Evolutionary conservation across 805 yeast species (phyloP).

Genomic region (Wickerhamiella alocasiicola): DNA sequence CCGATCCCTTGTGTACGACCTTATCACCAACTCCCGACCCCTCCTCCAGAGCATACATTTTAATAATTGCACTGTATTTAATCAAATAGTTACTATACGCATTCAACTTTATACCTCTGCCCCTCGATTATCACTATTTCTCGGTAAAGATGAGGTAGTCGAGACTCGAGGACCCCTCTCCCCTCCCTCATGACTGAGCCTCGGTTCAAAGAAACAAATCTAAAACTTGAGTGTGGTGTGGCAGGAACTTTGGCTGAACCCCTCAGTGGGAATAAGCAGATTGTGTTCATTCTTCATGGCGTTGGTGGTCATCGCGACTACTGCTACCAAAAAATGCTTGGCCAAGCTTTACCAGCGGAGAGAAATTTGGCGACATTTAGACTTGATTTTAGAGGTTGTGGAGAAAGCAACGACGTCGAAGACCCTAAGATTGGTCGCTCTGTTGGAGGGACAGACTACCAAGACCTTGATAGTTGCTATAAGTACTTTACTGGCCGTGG

Average conservation of each 20-base stretch:
- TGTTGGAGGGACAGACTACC: slow-evolving; percentile 45
- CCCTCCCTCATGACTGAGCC: neutral
- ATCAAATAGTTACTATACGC: neutral
- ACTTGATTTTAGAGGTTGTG: slow-evolving; percentile 80
- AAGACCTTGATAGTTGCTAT: slow-evolving; percentile 46
- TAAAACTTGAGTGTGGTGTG: slow-evolving; percentile 1
- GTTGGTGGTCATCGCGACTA: slow-evolving; percentile 75
- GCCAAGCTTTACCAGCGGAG: slow-evolving; percentile 44
- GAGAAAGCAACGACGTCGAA: slow-evolving; percentile 48
- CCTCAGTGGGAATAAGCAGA: slow-evolving; percentile 11
- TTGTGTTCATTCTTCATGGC: slow-evolving; percentile 64
- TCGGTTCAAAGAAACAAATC: slow-evolving; percentile 1
- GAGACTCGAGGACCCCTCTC: neutral
- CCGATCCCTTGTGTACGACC: no score
- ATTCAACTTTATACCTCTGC: neutral
- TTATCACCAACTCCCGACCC: neutral
- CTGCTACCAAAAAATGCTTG: slow-evolving; percentile 55
- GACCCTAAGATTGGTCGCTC: slow-evolving; percentile 38
- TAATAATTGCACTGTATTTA: neutral
- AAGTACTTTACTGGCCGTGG: slow-evolving; percentile 23
- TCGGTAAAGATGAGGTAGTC: no score
- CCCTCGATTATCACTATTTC: no score
- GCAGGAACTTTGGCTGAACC: slow-evolving; percentile 6
- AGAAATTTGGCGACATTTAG: slow-evolving; percentile 56
- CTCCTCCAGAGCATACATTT: slow-evolving; percentile 3